Evolutionary conservation across 768 basidiomycete genomes (phyloP).

Genomic region (Sarcodon sp.): DNA sequence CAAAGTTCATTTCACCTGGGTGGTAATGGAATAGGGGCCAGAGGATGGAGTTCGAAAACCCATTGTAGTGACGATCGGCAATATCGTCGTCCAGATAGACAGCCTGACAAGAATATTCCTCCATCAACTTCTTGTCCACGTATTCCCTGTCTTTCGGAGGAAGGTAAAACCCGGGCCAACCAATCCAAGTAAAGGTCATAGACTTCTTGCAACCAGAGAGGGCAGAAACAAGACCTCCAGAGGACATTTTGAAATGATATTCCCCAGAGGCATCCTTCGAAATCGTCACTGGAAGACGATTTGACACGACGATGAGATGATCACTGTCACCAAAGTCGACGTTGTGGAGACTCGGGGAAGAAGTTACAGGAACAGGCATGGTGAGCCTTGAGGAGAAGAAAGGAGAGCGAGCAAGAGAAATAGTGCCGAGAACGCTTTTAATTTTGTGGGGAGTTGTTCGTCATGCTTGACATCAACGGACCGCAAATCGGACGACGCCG

Average conservation of each 20-base stretch:
- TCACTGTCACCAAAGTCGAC: not conserved
- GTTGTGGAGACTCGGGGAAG: not conserved
- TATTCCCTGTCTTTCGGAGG: constrained; percentile 82
- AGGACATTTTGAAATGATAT: constrained; percentile 99
- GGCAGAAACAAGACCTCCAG: constrained; percentile 94
- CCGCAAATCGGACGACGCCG: not conserved
- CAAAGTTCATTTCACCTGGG: constrained; percentile 99
- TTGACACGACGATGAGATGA: constrained; percentile 83
- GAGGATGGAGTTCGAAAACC: constrained; percentile 98
- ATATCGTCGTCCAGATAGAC: constrained; percentile 97
- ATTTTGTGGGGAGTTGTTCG: too few relatives aligned
- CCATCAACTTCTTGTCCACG: constrained; percentile 86
- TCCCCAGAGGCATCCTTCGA: constrained; percentile 85
- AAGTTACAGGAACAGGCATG: not conserved
- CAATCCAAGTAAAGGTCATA: constrained; percentile 96
- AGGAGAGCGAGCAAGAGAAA: not conserved
- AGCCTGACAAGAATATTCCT: constrained; percentile 94
- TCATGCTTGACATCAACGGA: too few relatives aligned
- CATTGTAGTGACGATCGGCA: constrained; percentile 96
- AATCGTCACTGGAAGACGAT: constrained; percentile 92
- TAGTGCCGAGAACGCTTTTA: too few relatives aligned
- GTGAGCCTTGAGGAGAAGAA: not conserved
- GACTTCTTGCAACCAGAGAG: constrained; percentile 97
- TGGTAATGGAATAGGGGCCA: constrained; percentile 99
- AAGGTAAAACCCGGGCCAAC: constrained; percentile 92